Evolutionary conservation across 179 eudicot genomes (phyloP).

Genomic region (Vitellaria paradoxa): DNA sequence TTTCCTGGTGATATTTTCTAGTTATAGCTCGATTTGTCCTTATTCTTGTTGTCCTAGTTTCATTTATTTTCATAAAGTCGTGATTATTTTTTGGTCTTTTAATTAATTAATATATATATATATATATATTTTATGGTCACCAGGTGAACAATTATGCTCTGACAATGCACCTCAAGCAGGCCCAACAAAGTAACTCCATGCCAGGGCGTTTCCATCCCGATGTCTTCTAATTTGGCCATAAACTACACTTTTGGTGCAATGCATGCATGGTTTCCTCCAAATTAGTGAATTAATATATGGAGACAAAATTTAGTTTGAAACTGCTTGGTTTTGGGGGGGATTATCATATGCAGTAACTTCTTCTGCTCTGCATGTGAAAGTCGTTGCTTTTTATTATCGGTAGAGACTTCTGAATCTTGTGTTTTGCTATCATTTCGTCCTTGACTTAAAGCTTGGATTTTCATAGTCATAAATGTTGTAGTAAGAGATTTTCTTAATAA

Average conservation of each 20-base stretch:
- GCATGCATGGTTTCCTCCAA: not conserved
- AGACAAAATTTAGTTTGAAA: not conserved
- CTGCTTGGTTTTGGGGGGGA: not conserved
- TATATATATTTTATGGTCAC: not conserved
- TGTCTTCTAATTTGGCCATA: slow-evolving; percentile 19
- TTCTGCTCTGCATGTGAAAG: not conserved
- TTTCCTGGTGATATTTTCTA: no score
- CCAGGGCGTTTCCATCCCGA: slow-evolving; percentile 39
- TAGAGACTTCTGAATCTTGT: not conserved
- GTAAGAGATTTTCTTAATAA: not conserved
- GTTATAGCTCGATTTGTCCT: no score
- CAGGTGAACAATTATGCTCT: slow-evolving; percentile 37
- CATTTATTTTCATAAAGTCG: no score
- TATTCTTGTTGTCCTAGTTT: not conserved
- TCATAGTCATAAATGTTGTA: not conserved
- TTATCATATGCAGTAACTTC: not conserved
- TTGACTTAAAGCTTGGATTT: not conserved
- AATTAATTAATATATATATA: no score
- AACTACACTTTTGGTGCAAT: not conserved
- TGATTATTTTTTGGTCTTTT: no score
- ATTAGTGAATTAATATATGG: not conserved
- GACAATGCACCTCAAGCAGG: slow-evolving; percentile 42
- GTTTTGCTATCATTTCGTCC: not conserved
- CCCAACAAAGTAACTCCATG: slow-evolving; percentile 36
- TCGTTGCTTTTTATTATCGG: not conserved